Evolutionary conservation across 345 rosid genomes (phyloP).

Genomic region (Camelina hispida): DNA sequence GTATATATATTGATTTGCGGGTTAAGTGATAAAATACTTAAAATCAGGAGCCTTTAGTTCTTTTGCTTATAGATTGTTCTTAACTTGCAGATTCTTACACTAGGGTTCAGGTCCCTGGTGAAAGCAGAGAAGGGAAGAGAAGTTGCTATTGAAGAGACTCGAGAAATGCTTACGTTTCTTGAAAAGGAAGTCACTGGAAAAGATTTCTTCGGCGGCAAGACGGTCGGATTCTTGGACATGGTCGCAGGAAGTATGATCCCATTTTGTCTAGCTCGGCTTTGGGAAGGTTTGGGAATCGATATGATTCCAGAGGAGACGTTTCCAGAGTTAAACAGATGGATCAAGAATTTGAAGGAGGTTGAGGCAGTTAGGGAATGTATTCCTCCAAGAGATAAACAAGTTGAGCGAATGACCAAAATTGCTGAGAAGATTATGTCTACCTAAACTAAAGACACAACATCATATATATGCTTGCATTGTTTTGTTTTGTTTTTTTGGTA

Average conservation of each 20-base stretch:
- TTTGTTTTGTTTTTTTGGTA: too few relatives aligned
- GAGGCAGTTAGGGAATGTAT: slow-evolving; percentile 34
- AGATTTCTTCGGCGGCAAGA: slow-evolving; percentile 47
- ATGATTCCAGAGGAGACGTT: slow-evolving; percentile 41
- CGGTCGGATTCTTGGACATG: slow-evolving; percentile 41
- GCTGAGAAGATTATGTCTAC: slow-evolving; percentile 3
- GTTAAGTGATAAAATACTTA: not conserved
- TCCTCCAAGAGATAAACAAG: slow-evolving; percentile 46
- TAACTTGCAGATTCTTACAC: slow-evolving; percentile 14
- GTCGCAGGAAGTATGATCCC: slow-evolving; percentile 38
- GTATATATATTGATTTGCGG: not conserved
- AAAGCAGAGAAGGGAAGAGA: slow-evolving; percentile 30
- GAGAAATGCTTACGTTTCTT: slow-evolving; percentile 29
- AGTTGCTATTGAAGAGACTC: slow-evolving; percentile 35
- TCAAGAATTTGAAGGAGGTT: slow-evolving; percentile 26
- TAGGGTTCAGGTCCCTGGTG: slow-evolving; percentile 24
- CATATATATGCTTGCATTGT: not conserved
- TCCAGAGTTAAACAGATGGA: slow-evolving; percentile 42
- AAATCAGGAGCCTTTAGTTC: not conserved
- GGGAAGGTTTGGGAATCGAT: slow-evolving; percentile 39
- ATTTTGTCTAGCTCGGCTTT: slow-evolving; percentile 29
- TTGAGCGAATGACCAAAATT: slow-evolving; percentile 29
- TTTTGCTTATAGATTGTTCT: not conserved
- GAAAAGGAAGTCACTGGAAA: slow-evolving; percentile 44
- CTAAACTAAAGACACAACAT: not conserved